phyloP scores from a whole-genome alignment of 495 filamentous ascomycete genomes.

The Aspergillus heteromorphus region DNA sequence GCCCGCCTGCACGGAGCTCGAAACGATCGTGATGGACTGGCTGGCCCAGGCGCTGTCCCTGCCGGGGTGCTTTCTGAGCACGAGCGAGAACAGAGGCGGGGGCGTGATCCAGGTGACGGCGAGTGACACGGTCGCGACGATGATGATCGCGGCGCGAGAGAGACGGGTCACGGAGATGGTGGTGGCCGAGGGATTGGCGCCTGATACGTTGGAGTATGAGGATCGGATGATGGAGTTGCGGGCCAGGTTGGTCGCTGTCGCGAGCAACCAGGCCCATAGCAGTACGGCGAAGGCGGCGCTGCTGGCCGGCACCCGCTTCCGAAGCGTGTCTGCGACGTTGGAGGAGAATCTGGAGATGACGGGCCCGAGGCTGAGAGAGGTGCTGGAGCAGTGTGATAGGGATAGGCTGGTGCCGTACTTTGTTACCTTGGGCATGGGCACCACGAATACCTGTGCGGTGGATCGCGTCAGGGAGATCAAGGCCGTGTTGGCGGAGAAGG shows the following conservation, averaged over 20 bases:
- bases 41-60: conserved; percentile 68
- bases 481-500: conserved; percentile 55
- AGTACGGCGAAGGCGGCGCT: conserved; percentile 82
- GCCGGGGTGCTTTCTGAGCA: conserved; percentile 71
- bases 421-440: conserved; percentile 79
- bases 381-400: conserved; percentile 55
- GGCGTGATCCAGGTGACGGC: conserved; percentile 95
- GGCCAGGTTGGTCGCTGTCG: conserved; percentile 71
- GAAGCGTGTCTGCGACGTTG: conserved; percentile 54
- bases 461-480: conserved; percentile 75
- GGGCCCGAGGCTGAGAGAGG: conserved; percentile 50
- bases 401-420: conserved; percentile 79
- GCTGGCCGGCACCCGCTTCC: conserved; percentile 77
- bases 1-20: conserved; percentile 91
- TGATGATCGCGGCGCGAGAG: conserved; percentile 86
- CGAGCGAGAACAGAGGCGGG: conserved; percentile 65
- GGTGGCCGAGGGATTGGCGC: conserved; percentile 43
- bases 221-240: conserved; percentile 61
- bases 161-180: conserved; percentile 57
- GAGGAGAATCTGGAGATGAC: conserved; percentile 69
- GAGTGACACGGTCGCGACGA: conserved; percentile 79
- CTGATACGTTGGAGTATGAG: conserved; percentile 38
- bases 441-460: conserved; percentile 80
- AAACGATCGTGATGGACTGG: conserved; percentile 94
- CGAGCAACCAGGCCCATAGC: conserved; percentile 73